Percentiles rank a stretch among this genome's conserved stretches.
phyloP scores from a whole-genome alignment of 73 alveolate species.

The Blepharisma japonicum region DNA sequence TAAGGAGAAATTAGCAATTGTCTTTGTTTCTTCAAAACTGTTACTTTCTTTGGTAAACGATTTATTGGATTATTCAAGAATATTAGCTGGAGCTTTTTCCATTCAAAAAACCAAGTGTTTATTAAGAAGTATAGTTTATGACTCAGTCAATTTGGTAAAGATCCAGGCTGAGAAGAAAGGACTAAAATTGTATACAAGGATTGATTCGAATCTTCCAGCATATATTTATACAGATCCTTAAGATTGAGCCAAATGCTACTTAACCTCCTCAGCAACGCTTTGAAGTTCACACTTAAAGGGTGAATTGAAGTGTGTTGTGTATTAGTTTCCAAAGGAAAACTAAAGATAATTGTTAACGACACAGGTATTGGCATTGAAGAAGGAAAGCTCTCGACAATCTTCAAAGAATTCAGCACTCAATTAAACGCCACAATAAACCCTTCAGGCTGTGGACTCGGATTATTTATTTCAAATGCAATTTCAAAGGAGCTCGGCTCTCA shows the following conservation, averaged over 20 bases:
- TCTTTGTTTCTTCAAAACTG: conserved; percentile 28
- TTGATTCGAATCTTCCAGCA: too few species aligned
- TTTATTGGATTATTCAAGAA: conserved; percentile 39
- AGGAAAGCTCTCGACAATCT: background rate
- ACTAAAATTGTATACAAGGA: conserved; percentile 18
- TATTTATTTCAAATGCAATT: background rate
- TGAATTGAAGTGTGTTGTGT: background rate
- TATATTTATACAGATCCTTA: background rate
- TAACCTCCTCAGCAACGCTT: conserved; percentile 45
- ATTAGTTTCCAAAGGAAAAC: background rate
- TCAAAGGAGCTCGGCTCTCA: background rate
- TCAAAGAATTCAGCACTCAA: background rate
- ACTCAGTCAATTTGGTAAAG: conserved; percentile 24
- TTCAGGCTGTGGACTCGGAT: background rate
- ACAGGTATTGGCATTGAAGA: background rate
- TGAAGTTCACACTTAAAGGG: conserved; percentile 53
- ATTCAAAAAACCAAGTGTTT: background rate
- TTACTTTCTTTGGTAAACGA: conserved; percentile 38
- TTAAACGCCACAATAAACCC: background rate
- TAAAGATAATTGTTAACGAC: background rate
- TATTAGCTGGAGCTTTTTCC: conserved; percentile 33
- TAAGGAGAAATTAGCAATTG: conserved; percentile 19
- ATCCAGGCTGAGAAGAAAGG: conserved; percentile 39
- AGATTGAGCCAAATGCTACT: conserved; percentile 42
- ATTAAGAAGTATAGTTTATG: conserved; percentile 24